Evolutionary conservation across 352 stramenopile species (phyloP).

Genomic region (Blastocystis sp.): DNA sequence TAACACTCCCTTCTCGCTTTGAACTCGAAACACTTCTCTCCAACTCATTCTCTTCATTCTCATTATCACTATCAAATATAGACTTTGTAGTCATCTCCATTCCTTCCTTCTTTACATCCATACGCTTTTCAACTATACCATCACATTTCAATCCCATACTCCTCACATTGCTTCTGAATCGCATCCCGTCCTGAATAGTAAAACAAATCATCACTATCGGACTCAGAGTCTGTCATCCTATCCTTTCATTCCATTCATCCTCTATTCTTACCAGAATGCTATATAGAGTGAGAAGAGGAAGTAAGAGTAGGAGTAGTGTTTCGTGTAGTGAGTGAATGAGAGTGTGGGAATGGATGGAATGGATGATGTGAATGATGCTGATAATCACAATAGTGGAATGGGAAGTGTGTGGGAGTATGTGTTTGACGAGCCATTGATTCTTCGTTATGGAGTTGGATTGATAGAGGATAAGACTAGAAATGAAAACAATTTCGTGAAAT

Average conservation of each 20-base stretch:
- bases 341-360: background rate
- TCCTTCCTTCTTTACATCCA: background rate
- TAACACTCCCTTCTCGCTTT: slow-evolving; percentile 4
- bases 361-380: background rate
- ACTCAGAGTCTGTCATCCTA: slow-evolving; percentile 46
- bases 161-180: slow-evolving; percentile 21
- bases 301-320: background rate
- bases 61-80: slow-evolving; percentile 45
- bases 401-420: slow-evolving; percentile 23
- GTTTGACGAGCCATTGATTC: slow-evolving; percentile 7
- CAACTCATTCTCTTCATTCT: background rate
- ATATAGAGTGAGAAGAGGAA: background rate
- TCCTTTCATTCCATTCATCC: background rate
- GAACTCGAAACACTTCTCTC: background rate
- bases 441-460: slow-evolving; percentile 15
- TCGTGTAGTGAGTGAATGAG: background rate
- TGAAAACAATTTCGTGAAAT: slow-evolving; percentile 58
- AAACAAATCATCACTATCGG: slow-evolving; percentile 15
- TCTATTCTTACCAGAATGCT: background rate
- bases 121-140: background rate
- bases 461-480: background rate
- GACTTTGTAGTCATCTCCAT: background rate
- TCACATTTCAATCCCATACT: background rate
- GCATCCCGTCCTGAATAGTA: background rate
- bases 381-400: background rate